Evolutionary conservation across 75 land plant species (phyloP).

Genomic region (Cryptomeria japonica): DNA sequence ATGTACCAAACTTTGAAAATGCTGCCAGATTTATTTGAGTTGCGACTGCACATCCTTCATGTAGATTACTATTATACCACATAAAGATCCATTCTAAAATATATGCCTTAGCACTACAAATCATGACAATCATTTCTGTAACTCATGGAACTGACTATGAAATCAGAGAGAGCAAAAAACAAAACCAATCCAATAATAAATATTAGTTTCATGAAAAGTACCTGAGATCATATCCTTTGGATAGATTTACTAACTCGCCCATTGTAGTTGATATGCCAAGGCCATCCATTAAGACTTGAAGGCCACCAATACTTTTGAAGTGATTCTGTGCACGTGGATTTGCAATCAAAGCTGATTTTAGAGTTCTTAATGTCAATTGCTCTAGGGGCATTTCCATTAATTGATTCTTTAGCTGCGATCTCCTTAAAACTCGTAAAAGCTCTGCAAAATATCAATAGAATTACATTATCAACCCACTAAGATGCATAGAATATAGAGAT

Average conservation of each 20-base stretch:
- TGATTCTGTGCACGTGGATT: slow-evolving; percentile 93
- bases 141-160: not conserved
- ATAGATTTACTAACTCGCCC: not conserved
- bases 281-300: slow-evolving; percentile 88
- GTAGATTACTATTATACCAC: not conserved
- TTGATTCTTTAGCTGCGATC: slow-evolving; percentile 60
- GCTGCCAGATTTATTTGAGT: too few species aligned
- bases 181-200: not conserved
- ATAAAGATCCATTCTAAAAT: not conserved
- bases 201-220: not conserved
- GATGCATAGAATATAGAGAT: not conserved
- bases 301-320: slow-evolving; percentile 96
- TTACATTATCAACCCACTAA: slow-evolving; percentile 12
- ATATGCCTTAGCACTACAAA: not conserved
- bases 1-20: too few species aligned
- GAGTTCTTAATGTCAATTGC: slow-evolving; percentile 59
- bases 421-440: slow-evolving; percentile 73
- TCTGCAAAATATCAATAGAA: slow-evolving; percentile 43
- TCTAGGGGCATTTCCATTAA: slow-evolving; percentile 64
- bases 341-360: slow-evolving; percentile 50
- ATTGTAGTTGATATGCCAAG: slow-evolving; percentile 41
- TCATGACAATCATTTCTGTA: not conserved
- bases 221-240: slow-evolving; percentile 2
- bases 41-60: too few species aligned
- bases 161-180: not conserved